A percentile compares a stretch with the other conserved stretches of the same genome.
These are phyloP conservation scores for Blumeria graminis DNA, from an alignment of 2,329 filamentous ascomycete species.

Conservation along the genomic window DNA sequence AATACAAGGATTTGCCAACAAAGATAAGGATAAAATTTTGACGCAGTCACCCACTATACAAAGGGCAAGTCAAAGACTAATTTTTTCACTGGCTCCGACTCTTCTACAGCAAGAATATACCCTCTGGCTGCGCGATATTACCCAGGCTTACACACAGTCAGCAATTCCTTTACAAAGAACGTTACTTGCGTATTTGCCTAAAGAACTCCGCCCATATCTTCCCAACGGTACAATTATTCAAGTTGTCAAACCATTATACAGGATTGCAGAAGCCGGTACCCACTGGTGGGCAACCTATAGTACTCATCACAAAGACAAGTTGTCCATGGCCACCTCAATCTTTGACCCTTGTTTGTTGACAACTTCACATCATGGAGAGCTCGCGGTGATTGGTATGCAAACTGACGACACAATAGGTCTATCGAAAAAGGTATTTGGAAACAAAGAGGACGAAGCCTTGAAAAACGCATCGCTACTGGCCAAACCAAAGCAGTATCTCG, in stretches of 20 bases:
- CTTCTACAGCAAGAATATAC: background rate
- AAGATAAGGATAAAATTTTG: constrained; percentile 2
- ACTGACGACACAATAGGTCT: constrained; percentile 1
- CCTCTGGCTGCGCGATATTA: constrained; percentile 2
- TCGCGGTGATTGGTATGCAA: constrained; percentile 1
- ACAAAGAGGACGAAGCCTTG: background rate
- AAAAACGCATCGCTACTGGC: background rate
- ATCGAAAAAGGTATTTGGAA: background rate
- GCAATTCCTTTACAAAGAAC: background rate
- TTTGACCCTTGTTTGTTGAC: constrained; percentile 1
- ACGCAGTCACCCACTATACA: constrained; percentile 4
- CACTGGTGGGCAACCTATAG: constrained; percentile 1
- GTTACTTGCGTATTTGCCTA: background rate
- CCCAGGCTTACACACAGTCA: background rate
- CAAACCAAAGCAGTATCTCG: background rate
- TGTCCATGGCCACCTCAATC: background rate
- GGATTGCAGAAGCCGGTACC: background rate
- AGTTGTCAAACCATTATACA: background rate
- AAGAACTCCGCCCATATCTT: background rate
- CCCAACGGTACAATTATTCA: background rate
- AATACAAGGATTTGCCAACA: constrained; percentile 3
- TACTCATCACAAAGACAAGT: constrained; percentile 1
- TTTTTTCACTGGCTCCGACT: background rate
- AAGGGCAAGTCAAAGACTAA: constrained; percentile 1
- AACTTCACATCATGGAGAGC: background rate